phyloP scores from a whole-genome alignment of 225 moss, liverwort and hornwort species.

The Lunularia cruciata region DNA sequence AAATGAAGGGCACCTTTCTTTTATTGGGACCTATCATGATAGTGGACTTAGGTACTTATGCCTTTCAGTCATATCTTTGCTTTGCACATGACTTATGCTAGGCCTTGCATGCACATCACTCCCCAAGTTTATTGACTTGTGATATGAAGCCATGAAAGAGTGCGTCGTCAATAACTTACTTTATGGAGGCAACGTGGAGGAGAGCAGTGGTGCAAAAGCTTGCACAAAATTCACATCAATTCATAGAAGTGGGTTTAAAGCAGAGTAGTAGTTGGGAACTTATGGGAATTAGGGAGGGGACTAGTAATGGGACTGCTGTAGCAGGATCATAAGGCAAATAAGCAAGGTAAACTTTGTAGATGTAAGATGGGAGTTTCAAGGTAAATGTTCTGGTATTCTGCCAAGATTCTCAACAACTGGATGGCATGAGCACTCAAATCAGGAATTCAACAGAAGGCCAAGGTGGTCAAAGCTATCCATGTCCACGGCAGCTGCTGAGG shows the following conservation, averaged over 20 bases:
- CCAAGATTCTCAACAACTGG: background rate
- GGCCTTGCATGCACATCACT: too few relatives aligned
- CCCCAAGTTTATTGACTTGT: too few relatives aligned
- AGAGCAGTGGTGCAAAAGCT: background rate
- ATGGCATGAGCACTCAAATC: background rate
- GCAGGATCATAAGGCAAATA: background rate
- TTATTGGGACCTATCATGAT: too few relatives aligned
- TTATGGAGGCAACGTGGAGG: conserved; percentile 17
- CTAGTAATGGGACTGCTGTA: background rate
- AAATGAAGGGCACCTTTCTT: too few relatives aligned
- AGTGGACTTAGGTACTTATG: too few relatives aligned
- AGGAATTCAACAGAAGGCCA: background rate
- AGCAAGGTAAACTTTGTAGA: background rate
- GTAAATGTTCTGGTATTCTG: background rate
- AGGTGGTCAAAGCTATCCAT: conserved; percentile 18
- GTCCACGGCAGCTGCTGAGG: conserved; percentile 37
- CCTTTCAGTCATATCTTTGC: too few relatives aligned
- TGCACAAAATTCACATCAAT: background rate
- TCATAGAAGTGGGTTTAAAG: background rate
- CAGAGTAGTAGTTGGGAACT: background rate
- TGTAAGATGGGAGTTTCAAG: background rate
- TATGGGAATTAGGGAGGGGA: background rate
- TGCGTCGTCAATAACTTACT: too few relatives aligned
- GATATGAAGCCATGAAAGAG: too few relatives aligned
- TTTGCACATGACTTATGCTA: too few relatives aligned